These are phyloP conservation scores for Solanum habrochaites DNA, from an alignment of 257 asterid genomes.

Conservation along the genomic window DNA sequence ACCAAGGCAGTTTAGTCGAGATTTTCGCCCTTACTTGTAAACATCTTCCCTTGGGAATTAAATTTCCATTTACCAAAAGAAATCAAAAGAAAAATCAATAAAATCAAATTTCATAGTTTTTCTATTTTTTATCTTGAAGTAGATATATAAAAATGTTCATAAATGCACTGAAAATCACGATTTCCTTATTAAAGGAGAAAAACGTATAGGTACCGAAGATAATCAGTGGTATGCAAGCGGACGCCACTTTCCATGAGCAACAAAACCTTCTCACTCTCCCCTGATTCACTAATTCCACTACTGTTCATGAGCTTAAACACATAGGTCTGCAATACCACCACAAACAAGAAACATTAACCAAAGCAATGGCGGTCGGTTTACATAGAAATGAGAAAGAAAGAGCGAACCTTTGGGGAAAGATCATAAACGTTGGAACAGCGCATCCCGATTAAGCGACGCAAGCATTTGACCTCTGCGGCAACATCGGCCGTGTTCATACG, in stretches of 20 bases:
- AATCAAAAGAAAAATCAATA: not conserved
- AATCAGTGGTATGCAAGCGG: constrained; percentile 88
- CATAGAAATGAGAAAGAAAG: not conserved
- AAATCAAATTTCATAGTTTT: not conserved
- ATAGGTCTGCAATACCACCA: constrained; percentile 53
- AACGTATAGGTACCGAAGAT: constrained; percentile 46
- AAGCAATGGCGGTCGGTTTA: not conserved
- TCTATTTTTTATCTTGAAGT: not conserved
- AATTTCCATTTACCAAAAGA: not conserved
- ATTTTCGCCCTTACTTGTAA: not conserved
- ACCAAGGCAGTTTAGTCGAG: not conserved
- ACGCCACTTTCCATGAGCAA: constrained; percentile 96
- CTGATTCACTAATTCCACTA: constrained; percentile 90
- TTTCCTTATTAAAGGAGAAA: not conserved
- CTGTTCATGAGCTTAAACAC: constrained; percentile 96
- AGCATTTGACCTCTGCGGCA: constrained; percentile 97
- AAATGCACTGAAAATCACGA: not conserved
- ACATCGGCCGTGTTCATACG: constrained; percentile 99
- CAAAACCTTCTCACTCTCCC: constrained; percentile 94
- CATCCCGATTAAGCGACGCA: constrained; percentile 92
- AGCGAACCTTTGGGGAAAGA: constrained; percentile 71
- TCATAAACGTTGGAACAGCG: constrained; percentile 97
- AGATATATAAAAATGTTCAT: not conserved
- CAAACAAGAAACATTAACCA: not conserved
- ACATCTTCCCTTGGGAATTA: not conserved